These are phyloP conservation scores for Xenoacremonium recifei DNA, from an alignment of 2,329 filamentous ascomycete genomes.

Conservation along the genomic window DNA sequence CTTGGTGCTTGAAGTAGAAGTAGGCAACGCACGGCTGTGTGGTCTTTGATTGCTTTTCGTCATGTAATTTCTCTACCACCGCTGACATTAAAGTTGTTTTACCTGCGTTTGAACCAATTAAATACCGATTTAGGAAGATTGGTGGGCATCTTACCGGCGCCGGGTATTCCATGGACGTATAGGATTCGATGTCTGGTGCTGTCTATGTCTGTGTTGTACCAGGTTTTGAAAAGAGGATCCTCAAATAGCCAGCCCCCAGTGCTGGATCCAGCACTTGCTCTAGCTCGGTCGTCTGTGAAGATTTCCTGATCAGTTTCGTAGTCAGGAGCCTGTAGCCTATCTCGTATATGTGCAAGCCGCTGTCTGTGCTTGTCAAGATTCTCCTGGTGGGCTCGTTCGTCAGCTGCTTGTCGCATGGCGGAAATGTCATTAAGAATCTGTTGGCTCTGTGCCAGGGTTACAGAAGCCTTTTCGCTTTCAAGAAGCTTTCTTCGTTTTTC, in stretches of 20 bases:
- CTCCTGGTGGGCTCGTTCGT: not conserved
- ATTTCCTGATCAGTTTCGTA: conserved; percentile 3
- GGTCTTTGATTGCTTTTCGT: not conserved
- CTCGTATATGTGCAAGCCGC: conserved; percentile 1
- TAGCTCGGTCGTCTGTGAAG: not conserved
- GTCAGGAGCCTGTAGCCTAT: conserved; percentile 1
- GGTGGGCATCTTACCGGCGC: conserved; percentile 6
- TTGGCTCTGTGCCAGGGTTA: not conserved
- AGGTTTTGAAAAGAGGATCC: conserved; percentile 1
- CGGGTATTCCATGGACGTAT: conserved; percentile 11
- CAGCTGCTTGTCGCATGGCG: not conserved
- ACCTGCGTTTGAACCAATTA: conserved; percentile 3
- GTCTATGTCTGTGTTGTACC: not conserved
- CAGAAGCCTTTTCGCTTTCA: conserved; percentile 2
- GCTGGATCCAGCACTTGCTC: no score
- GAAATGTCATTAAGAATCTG: not conserved
- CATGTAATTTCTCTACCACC: conserved; percentile 2
- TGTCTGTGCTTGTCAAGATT: not conserved
- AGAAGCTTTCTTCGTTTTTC: conserved; percentile 1
- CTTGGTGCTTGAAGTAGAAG: conserved; percentile 9
- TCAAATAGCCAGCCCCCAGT: conserved; percentile 10
- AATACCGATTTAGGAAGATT: not conserved
- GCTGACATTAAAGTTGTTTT: conserved; percentile 11
- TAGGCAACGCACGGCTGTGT: conserved; percentile 1
- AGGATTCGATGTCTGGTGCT: conserved; percentile 1